Conservation (phyloP, 2,329 filamentous ascomycete species). For the Alternaria dauci region DNA sequence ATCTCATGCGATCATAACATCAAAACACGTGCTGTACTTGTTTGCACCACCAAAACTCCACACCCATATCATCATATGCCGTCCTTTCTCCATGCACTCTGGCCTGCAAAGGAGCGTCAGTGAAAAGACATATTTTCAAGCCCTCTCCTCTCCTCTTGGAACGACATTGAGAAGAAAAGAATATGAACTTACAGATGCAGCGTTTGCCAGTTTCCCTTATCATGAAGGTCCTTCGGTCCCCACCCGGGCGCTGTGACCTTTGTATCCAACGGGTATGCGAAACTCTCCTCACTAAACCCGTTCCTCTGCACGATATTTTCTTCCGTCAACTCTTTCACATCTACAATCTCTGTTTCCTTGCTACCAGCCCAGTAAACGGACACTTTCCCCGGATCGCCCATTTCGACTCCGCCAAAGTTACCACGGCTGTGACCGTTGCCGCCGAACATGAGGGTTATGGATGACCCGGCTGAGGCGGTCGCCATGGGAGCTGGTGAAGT, state of each 20-base stretch:
- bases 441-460: conserved; percentile 36
- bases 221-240: conserved; percentile 28
- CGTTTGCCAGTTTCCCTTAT: conserved; percentile 41
- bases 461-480: conserved; percentile 20
- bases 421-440: conserved; percentile 40
- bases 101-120: conserved; percentile 22
- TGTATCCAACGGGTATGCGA: conserved; percentile 29
- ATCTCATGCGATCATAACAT: conserved; percentile 30
- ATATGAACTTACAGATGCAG: conserved; percentile 23
- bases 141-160: not conserved
- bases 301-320: conserved; percentile 27
- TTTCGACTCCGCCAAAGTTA: conserved; percentile 36
- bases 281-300: conserved; percentile 35
- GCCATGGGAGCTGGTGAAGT: conserved; percentile 30
- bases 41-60: conserved; percentile 28
- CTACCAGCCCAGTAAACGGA: conserved; percentile 30
- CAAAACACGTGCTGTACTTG: conserved; percentile 38
- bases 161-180: not conserved
- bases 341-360: conserved; percentile 31
- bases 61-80: conserved; percentile 43
- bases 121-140: not conserved
- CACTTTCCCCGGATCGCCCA: conserved; percentile 22
- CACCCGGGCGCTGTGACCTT: conserved; percentile 27
- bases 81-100: conserved; percentile 32
- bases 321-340: conserved; percentile 30